Percentiles rank a stretch among this genome's conserved stretches.
Evolutionary conservation across 2,329 filamentous ascomycete species (phyloP).

Genomic region (Diaporthe humulicola): DNA sequence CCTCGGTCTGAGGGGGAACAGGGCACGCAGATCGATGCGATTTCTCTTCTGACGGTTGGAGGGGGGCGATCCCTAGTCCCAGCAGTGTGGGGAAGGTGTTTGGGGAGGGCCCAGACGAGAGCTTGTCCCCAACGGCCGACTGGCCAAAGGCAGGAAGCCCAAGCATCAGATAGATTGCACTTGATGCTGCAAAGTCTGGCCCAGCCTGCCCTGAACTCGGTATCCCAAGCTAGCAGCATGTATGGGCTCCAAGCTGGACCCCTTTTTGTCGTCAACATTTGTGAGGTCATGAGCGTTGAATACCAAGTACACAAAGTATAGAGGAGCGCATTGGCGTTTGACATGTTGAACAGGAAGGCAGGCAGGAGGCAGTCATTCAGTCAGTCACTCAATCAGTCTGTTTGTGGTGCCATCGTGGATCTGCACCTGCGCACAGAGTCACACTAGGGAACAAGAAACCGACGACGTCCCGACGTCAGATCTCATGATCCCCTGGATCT

Average conservation of each 20-base stretch:
- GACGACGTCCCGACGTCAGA: slow-evolving; percentile 29
- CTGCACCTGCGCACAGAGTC: slow-evolving; percentile 10
- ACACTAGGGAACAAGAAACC: slow-evolving; percentile 3
- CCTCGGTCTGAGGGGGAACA: background rate
- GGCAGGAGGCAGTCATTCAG: background rate
- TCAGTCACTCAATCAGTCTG: background rate
- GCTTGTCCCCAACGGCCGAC: slow-evolving; percentile 15
- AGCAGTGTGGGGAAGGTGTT: slow-evolving; percentile 10
- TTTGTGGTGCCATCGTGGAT: slow-evolving; percentile 10
- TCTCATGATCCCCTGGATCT: slow-evolving; percentile 28
- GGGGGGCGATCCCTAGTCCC: background rate
- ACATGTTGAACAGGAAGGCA: too few species aligned
- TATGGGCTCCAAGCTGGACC: background rate
- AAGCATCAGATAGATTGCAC: slow-evolving; percentile 29
- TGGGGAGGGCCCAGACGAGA: slow-evolving; percentile 7
- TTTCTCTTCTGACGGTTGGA: background rate
- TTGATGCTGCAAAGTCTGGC: background rate
- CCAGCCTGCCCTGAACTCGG: too few species aligned
- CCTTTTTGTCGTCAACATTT: background rate
- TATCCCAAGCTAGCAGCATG: background rate
- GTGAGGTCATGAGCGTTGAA: background rate
- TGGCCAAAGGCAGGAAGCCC: slow-evolving; percentile 15
- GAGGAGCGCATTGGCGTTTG: background rate
- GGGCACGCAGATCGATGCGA: background rate
- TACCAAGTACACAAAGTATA: background rate